A percentile compares a stretch with the other conserved stretches of the same genome.
phyloP scores from a whole-genome alignment of 1,139 yeast genomes.

The Meyerozyma carpophila region DNA sequence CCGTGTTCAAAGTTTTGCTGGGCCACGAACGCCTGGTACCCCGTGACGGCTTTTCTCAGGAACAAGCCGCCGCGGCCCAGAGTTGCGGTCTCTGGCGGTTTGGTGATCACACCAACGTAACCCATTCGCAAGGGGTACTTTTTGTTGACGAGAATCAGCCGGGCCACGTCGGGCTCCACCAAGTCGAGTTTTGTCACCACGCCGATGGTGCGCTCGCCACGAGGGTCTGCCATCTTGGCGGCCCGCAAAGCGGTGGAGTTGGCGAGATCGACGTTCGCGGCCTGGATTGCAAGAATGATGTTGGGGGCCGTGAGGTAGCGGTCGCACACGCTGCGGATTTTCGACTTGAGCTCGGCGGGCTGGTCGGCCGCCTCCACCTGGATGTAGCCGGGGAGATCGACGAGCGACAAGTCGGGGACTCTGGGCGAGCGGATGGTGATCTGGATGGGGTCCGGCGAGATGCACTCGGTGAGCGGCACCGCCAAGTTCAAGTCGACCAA shows the following conservation, averaged over 20 bases:
- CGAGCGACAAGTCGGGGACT: conserved; percentile 90
- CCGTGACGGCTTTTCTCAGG: conserved; percentile 30
- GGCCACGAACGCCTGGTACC: conserved; percentile 48
- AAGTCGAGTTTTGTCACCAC: conserved; percentile 91
- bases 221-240: conserved; percentile 87
- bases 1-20: conserved; percentile 62
- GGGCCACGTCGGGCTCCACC: conserved; percentile 73
- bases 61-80: conserved; percentile 21
- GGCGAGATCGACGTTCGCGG: conserved; percentile 97
- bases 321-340: conserved; percentile 75
- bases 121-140: conserved; percentile 94
- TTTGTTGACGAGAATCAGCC: conserved; percentile 61
- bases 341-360: conserved; percentile 75
- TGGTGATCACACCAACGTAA: conserved; percentile 93
- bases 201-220: conserved; percentile 93
- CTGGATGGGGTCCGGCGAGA: conserved; percentile 88
- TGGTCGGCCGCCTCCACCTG: conserved; percentile 97
- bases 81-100: conserved; percentile 47
- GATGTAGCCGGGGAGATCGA: conserved; percentile 95
- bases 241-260: conserved; percentile 93
- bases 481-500: conserved; percentile 86
- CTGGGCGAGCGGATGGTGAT: conserved; percentile 84
- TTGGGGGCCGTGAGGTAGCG: conserved; percentile 87
- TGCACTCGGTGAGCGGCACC: conserved; percentile 79
- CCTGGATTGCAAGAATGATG: conserved; percentile 89